Percentiles rank a stretch among this genome's conserved stretches.
phyloP scores from a whole-genome alignment of 345 rosid species.

The Sisymbrium irio region DNA sequence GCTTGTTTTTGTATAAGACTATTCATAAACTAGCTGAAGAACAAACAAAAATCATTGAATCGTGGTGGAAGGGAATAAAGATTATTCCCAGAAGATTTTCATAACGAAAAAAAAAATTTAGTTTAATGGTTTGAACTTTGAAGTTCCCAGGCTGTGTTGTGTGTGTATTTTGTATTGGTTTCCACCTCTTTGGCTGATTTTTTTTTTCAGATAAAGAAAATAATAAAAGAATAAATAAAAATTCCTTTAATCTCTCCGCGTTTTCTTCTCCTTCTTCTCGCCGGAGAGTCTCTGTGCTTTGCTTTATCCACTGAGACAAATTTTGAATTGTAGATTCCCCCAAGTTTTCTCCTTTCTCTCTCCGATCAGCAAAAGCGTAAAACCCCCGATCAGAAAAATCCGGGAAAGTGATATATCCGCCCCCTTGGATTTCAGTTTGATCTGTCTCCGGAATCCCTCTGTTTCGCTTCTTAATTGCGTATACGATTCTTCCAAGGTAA shows the following conservation, averaged over 20 bases:
- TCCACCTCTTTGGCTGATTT: conserved; percentile 11
- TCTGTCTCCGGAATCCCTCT: not conserved
- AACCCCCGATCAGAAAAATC: conserved; percentile 23
- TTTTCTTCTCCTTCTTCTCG: conserved; percentile 11
- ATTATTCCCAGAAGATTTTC: conserved; percentile 17
- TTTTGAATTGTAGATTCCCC: conserved; percentile 14
- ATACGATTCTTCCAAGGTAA: conserved; percentile 25
- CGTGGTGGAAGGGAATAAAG: conserved; percentile 13
- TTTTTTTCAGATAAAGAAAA: not conserved
- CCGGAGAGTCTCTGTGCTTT: conserved; percentile 23
- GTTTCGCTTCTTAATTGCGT: conserved; percentile 8
- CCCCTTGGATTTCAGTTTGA: conserved; percentile 11
- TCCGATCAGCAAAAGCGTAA: not conserved
- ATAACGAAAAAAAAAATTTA: not conserved
- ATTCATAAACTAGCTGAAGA: not conserved
- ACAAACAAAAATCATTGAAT: not conserved
- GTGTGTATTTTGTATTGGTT: conserved; percentile 2
- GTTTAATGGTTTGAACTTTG: conserved; percentile 9
- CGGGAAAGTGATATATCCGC: not conserved
- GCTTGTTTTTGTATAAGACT: too few relatives aligned
- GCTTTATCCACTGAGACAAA: conserved; percentile 14
- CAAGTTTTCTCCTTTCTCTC: not conserved
- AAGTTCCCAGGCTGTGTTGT: conserved; percentile 16
- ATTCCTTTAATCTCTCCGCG: not conserved
- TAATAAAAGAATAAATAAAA: not conserved